These are phyloP conservation scores for Sarocladium strictum DNA, from an alignment of 2,329 filamentous ascomycete species.

Conservation along the genomic window DNA sequence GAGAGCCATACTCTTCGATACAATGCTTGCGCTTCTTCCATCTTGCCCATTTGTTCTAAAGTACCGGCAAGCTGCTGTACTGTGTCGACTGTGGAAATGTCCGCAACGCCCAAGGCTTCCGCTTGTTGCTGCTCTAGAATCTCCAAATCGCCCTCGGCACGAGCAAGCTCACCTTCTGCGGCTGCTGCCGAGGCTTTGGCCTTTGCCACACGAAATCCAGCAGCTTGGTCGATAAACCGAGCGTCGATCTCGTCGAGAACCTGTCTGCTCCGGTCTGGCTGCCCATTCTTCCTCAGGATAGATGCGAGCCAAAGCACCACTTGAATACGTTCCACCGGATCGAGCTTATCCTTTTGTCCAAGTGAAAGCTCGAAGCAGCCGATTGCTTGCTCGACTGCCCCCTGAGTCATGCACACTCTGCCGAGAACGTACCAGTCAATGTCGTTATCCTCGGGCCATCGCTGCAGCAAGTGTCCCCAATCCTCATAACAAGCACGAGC, in stretches of 20 bases:
- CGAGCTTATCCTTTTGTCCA: constrained; percentile 12
- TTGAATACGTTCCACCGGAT: constrained; percentile 17
- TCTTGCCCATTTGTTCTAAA: constrained; percentile 16
- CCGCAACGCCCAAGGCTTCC: constrained; percentile 16
- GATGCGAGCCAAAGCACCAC: constrained; percentile 17
- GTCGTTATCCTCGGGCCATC: constrained; percentile 22
- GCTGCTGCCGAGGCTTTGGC: constrained; percentile 18
- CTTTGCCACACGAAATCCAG: constrained; percentile 18
- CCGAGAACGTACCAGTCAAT: constrained; percentile 32
- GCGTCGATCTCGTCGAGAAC: constrained; percentile 17
- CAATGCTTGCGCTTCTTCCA: constrained; percentile 19
- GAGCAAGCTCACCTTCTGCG: constrained; percentile 15
- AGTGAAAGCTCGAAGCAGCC: constrained; percentile 21
- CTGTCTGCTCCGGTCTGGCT: constrained; percentile 14
- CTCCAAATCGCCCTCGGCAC: constrained; percentile 17
- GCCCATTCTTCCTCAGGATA: constrained; percentile 16
- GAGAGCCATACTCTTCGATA: constrained; percentile 20
- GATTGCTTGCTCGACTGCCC: constrained; percentile 18
- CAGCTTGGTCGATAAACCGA: constrained; percentile 17
- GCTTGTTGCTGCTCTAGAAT: constrained; percentile 19
- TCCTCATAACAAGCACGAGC: constrained; percentile 21
- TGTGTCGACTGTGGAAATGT: constrained; percentile 18
- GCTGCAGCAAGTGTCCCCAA: constrained; percentile 16
- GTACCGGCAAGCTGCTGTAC: constrained; percentile 20
- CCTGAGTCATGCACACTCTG: constrained; percentile 21